Conservation (phyloP, 1,284 basidiomycete genomes). For the Trametes polyzona region DNA sequence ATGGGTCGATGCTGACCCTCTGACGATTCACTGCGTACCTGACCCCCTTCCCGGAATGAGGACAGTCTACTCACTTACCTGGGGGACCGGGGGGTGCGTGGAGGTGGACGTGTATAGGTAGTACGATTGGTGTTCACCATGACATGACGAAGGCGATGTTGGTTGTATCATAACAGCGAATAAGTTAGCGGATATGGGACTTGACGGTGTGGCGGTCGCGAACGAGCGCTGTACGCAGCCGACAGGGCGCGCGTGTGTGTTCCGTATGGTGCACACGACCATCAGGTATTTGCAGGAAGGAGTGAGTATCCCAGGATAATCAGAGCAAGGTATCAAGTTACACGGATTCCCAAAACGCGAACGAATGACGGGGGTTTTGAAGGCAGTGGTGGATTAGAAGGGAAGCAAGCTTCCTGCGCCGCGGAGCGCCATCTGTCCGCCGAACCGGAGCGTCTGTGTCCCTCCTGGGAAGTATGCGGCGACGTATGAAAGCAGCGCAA, state of each 20-base stretch:
- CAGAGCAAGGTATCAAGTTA: constrained; percentile 4
- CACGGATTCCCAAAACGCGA: too few relatives aligned
- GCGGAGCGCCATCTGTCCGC: constrained; percentile 80
- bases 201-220: not conserved
- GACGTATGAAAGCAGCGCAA: constrained; percentile 85
- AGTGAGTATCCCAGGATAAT: not conserved
- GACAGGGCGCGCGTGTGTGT: not conserved
- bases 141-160: constrained; percentile 12
- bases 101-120: constrained; percentile 10
- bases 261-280: too few relatives aligned
- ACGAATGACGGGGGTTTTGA: not conserved
- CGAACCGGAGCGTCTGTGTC: constrained; percentile 79
- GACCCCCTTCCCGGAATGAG: not conserved
- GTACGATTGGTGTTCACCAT: too few relatives aligned
- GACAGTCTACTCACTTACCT: not conserved
- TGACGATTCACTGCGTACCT: constrained; percentile 11
- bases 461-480: constrained; percentile 93
- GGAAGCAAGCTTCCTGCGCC: constrained; percentile 83
- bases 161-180: constrained; percentile 22
- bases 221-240: not conserved
- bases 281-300: not conserved
- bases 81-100: not conserved
- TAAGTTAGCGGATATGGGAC: constrained; percentile 5
- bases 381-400: constrained; percentile 49
- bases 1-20: constrained; percentile 16